Percentiles rank a stretch among this genome's conserved stretches.
phyloP scores from a whole-genome alignment of 73 alveolate species.

The Tetrahymena thermophila region DNA sequence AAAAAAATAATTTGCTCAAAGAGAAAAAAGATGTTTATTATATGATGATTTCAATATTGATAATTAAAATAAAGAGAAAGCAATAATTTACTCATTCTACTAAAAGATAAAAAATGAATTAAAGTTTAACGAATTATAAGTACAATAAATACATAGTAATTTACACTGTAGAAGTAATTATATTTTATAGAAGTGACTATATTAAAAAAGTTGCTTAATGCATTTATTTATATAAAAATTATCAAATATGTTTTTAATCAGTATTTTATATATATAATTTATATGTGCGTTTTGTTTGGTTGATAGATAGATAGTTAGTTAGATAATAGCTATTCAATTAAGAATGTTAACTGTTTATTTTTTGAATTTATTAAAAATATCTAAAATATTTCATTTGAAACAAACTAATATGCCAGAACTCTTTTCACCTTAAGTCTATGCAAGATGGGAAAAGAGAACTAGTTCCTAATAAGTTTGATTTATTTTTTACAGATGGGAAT shows the following conservation, averaged over 20 bases:
- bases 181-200: not conserved
- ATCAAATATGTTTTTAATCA: too few species aligned
- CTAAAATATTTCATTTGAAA: not conserved
- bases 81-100: too few species aligned
- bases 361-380: too few species aligned
- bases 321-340: not conserved
- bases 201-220: not conserved
- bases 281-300: too few species aligned
- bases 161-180: not conserved
- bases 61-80: too few species aligned
- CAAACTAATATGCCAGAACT: not conserved
- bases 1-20: too few species aligned
- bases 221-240: not conserved
- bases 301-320: too few species aligned
- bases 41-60: too few species aligned
- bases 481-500: constrained; percentile 42
- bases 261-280: too few species aligned
- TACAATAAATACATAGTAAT: not conserved
- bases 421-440: not conserved
- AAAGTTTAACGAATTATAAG: not conserved
- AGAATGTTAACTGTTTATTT: not conserved
- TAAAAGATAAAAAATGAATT: too few species aligned
- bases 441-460: not conserved
- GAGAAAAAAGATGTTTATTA: too few species aligned
- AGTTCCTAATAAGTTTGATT: not conserved